These are phyloP conservation scores for Amaranthus palmeri DNA, from an alignment of 148 eudicot genomes.

Conservation along the genomic window DNA sequence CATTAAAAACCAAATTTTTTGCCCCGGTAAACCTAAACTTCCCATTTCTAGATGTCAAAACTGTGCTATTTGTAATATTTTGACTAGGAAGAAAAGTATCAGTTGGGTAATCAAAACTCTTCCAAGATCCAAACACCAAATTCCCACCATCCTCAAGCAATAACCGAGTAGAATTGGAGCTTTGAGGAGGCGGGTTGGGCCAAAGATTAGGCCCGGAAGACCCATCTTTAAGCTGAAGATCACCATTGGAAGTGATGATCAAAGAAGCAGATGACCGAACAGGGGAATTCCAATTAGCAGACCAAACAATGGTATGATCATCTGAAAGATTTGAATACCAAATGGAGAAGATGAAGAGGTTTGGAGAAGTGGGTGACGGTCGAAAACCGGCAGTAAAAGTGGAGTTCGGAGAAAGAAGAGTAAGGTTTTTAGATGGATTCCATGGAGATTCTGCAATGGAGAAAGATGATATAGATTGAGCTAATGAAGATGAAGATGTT, in stretches of 20 bases:
- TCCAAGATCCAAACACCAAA: slow-evolving; percentile 41
- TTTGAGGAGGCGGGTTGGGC: slow-evolving; percentile 8
- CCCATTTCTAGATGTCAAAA: slow-evolving; percentile 33
- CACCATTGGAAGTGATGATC: slow-evolving; percentile 38
- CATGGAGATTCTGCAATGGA: slow-evolving; percentile 42
- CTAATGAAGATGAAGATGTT: background rate
- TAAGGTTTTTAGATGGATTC: slow-evolving; percentile 40
- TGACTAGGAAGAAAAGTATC: slow-evolving; percentile 53
- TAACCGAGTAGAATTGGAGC: slow-evolving; percentile 26
- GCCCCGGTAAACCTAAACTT: slow-evolving; percentile 32
- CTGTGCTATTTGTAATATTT: slow-evolving; percentile 10
- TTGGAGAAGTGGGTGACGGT: slow-evolving; percentile 22
- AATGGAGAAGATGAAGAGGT: slow-evolving; percentile 45
- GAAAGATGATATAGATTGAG: slow-evolving; percentile 34
- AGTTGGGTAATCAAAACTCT: slow-evolving; percentile 52
- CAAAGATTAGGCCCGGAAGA: slow-evolving; percentile 36
- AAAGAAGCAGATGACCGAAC: slow-evolving; percentile 35
- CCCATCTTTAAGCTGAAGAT: slow-evolving; percentile 29
- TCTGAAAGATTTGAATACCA: slow-evolving; percentile 41
- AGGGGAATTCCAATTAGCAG: slow-evolving; percentile 39
- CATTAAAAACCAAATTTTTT: slow-evolving; percentile 24
- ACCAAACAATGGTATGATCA: slow-evolving; percentile 39
- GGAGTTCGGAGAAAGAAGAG: slow-evolving; percentile 52
- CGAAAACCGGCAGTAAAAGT: slow-evolving; percentile 60
- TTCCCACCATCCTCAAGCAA: slow-evolving; percentile 37